Evolutionary conservation across 805 yeast species (phyloP), one percentile per base, ranked within the genome.

Genomic region (Wickerhamiella domercqiae): DNA sequence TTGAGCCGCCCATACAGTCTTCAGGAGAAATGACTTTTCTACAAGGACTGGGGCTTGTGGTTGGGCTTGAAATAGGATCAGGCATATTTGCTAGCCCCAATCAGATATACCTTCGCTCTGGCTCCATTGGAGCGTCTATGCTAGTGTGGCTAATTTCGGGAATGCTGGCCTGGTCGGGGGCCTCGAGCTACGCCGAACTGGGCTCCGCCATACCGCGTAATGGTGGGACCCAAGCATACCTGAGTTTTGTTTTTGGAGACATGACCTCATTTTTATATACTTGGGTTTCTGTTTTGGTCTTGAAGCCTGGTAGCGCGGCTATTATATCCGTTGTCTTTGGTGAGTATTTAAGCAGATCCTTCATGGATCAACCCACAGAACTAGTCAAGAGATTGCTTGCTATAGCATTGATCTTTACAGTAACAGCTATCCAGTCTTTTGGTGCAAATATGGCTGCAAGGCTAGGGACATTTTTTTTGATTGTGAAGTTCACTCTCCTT

Each of bases 21-120:
- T n/a, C n/a, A n/a, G 21, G 33, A 9, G 33, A 21, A 22, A 42
- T 57, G 14, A 52, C 45, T 11, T 47, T 49, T 35, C 29, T 54
- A 13, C 55, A 59, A 38, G 66, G 67, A 6, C 48, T 62, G 18
- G 55, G 57, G 2, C 49, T 62, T 11, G 64, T 62, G 2, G 46
- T 62, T 17, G 66, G 66, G 4, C 49, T 62, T n/a, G 65, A 61
- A 38, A 56, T 62, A n/a, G 66, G 66, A 6, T 60, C 66, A 2
- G 67, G 67, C 5, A 62, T 62, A 26, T 62, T 62, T 37, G 55
- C 66, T 17, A 59, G 64, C 7, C 67, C 67, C 2, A 56, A 59
- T 29, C 56, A 56, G 39, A 53, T 62, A n/a, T 52, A 54, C 40
- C 43, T 50, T 13, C 52, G 50, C 37, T 59, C 62, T 0, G 63